These are phyloP conservation scores for Boletus sensibilis DNA, from an alignment of 768 basidiomycete species.

Conservation along the genomic window DNA sequence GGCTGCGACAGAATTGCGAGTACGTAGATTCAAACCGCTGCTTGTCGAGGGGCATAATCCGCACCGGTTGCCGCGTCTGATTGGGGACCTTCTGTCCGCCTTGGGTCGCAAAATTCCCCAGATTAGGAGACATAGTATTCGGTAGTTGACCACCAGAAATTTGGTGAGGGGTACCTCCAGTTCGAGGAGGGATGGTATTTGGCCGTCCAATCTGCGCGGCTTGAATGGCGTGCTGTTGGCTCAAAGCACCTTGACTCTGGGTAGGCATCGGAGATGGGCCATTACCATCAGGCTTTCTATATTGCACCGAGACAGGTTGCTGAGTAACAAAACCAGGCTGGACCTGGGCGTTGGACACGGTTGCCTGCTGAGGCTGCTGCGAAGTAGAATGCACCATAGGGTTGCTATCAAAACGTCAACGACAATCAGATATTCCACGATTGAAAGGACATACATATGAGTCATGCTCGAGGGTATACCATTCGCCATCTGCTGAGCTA, in stretches of 20 bases:
- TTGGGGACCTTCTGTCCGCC: conserved; percentile 24
- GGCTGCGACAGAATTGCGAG: conserved; percentile 45
- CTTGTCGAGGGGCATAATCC: conserved; percentile 46
- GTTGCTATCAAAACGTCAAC: conserved; percentile 20
- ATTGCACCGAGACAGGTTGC: conserved; percentile 12
- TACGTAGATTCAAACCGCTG: conserved; percentile 52
- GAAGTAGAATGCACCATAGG: conserved; percentile 15
- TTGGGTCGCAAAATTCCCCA: conserved; percentile 25
- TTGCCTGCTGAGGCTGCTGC: conserved; percentile 19
- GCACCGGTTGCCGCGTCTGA: conserved; percentile 12
- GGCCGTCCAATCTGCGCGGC: conserved; percentile 31
- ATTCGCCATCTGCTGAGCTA: conserved; percentile 27
- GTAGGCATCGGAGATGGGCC: conserved; percentile 21
- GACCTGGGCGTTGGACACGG: conserved; percentile 13
- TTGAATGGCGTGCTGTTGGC: conserved; percentile 35
- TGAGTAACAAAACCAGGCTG: conserved; percentile 26
- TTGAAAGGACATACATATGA: conserved; percentile 35
- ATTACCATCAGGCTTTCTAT: conserved; percentile 20
- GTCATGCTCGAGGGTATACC: conserved; percentile 23
- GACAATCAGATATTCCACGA: background rate
- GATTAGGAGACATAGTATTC: conserved; percentile 36
- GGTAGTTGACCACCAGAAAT: conserved; percentile 29
- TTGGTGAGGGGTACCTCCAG: conserved; percentile 40
- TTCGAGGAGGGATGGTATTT: conserved; percentile 37
- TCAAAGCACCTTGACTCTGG: conserved; percentile 17